Conservation (phyloP, 2,329 filamentous ascomycete species). For the Exophiala phaeomuriformis region DNA sequence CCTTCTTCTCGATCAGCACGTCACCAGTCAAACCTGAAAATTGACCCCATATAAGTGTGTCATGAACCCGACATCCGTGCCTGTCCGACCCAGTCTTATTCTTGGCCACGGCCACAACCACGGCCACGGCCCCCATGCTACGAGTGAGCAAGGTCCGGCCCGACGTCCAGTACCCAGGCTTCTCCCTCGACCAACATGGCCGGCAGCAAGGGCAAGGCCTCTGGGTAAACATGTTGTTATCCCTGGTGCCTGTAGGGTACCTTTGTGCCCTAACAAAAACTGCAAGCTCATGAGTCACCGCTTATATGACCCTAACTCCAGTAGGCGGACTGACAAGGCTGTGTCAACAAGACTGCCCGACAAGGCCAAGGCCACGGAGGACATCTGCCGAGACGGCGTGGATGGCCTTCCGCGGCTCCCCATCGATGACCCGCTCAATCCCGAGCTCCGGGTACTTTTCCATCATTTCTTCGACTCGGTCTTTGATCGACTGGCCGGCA, state of each 20-base stretch:
- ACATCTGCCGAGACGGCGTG: conserved; percentile 4
- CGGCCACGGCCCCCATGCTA: neutral
- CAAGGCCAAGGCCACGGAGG: neutral
- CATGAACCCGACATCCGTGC: too few species aligned
- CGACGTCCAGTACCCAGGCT: neutral
- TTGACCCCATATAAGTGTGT: too few species aligned
- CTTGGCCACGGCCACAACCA: neutral
- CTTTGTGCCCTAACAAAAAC: conserved; percentile 4
- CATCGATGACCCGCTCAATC: neutral
- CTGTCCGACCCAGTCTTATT: too few species aligned
- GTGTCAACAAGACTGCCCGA: neutral
- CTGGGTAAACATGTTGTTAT: neutral
- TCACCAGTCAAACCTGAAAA: too few species aligned
- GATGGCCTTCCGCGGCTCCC: conserved; percentile 4
- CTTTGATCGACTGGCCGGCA: conserved; percentile 4
- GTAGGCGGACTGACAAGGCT: neutral
- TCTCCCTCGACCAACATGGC: neutral
- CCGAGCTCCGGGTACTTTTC: conserved; percentile 4
- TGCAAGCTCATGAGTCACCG: conserved; percentile 5
- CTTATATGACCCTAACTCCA: conserved; percentile 1
- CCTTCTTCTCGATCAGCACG: too few species aligned
- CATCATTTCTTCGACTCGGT: conserved; percentile 12
- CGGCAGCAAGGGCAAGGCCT: neutral
- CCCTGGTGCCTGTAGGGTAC: conserved; percentile 1
- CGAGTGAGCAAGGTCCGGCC: neutral